Conservation (phyloP, 2,329 filamentous ascomycete genomes). For the Parastagonospora avenae region DNA sequence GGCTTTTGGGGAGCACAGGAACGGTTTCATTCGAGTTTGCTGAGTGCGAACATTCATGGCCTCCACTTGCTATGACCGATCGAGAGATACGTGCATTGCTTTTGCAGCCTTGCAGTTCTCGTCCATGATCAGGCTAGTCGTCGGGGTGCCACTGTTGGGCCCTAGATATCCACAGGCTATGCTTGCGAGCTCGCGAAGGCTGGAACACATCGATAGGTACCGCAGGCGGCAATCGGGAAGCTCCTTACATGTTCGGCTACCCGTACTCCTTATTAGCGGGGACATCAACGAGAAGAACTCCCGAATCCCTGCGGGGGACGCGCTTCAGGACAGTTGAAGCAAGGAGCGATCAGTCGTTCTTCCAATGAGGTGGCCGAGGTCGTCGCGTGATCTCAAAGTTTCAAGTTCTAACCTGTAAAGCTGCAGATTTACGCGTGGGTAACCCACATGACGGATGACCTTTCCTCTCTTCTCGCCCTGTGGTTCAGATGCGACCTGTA, state of each 20-base stretch:
- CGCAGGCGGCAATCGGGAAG: not conserved
- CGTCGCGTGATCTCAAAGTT: not conserved
- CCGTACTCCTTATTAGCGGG: not conserved
- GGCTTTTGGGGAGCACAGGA: not conserved
- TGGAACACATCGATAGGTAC: not conserved
- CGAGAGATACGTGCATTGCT: too few relatives aligned
- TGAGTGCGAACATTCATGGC: too few relatives aligned
- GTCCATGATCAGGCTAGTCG: too few relatives aligned
- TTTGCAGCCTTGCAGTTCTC: too few relatives aligned
- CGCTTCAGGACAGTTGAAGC: not conserved
- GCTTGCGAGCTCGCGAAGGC: not conserved
- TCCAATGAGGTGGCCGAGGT: not conserved
- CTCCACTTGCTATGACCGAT: too few relatives aligned
- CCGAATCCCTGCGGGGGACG: not conserved
- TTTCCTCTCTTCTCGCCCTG: not conserved
- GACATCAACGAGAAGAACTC: not conserved
- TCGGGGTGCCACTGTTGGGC: too few relatives aligned
- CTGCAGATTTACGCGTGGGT: not conserved
- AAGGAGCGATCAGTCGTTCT: conserved; percentile 1
- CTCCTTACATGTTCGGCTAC: not conserved
- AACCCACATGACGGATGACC: not conserved
- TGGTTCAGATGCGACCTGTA: not conserved
- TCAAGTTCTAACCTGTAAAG: not conserved
- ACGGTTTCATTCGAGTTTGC: not conserved
- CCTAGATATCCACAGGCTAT: not conserved